Base-by-base conservation (phyloP, 169 alveolate genomes). In the Babesia sp. region DNA sequence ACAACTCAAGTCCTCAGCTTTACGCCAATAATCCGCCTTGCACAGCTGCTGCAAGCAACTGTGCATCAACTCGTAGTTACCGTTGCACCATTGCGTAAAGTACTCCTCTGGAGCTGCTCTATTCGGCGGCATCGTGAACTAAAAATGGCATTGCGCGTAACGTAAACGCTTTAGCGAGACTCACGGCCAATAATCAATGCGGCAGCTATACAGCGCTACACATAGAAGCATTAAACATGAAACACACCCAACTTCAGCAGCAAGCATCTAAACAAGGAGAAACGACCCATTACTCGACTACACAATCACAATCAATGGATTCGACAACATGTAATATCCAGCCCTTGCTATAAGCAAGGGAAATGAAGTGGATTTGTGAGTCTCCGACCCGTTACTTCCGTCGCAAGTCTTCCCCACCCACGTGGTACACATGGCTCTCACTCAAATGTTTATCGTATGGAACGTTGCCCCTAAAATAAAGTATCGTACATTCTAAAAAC, bases 11-110 rank as follows among this genome's bases (percentile, higher is more conserved):
- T 16, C 29, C 5, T 37, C 67, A 14, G 67, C 4, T 36, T 57
- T 12, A 29, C 33, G 41, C 4, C 48, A 16, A 11, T 64, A 24
- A 5, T 31, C 42, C 0, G 72, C 72, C 18, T 6, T 34, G 18
- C 50, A 20, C 22, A 56, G 61, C 82, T 71, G 72, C 42, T 37
- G n/a, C 26, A 75, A 24, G 18, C 83, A 66, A 24, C 79, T 34
- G 61, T 78, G 68, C n/a, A 78, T 70, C 60, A 78, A 37, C 24
- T 78, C 86, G 48, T 78, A 78, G 58, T 78, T 67, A 22, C 86
- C 86, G 33, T 64, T 51, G 64, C 67, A 78, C 86, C 86, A 78
- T 41, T 78, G 81, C 24, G 72, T 34, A n/a, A 70, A 22, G 56
- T 55, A 36, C 11, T 53, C 73, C 18, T 29, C 54, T 31, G 63